Percentiles rank a stretch among this genome's conserved stretches.
These are phyloP conservation scores for Calocera viscosa DNA, from an alignment of 768 basidiomycete genomes.

Conservation along the genomic window DNA sequence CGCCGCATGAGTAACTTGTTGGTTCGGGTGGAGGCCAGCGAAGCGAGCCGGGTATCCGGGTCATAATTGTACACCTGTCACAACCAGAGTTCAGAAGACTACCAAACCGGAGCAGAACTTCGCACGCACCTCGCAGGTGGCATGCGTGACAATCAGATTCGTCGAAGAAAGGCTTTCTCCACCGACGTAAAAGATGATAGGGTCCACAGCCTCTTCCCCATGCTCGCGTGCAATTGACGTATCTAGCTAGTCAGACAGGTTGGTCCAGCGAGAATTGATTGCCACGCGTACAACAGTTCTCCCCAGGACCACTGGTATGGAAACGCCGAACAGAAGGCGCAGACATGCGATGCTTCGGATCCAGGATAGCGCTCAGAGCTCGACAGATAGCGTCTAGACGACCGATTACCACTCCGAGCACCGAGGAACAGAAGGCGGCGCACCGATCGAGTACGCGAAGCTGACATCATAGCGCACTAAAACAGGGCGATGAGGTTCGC, in stretches of 20 bases:
- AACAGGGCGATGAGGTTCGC: background rate
- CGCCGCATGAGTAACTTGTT: constrained; percentile 82
- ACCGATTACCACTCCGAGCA: background rate
- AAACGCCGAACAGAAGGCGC: constrained; percentile 8
- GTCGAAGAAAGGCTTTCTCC: constrained; percentile 66
- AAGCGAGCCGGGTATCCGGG: constrained; percentile 37
- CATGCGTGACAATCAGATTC: constrained; percentile 77
- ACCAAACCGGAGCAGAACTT: background rate
- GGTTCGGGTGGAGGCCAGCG: constrained; percentile 52
- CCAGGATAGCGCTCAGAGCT: background rate
- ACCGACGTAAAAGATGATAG: constrained; percentile 52
- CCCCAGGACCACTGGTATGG: background rate
- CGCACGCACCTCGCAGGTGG: constrained; percentile 42
- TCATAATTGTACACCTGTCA: constrained; percentile 65
- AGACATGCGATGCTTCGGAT: background rate
- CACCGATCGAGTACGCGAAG: constrained; percentile 10
- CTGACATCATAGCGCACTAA: constrained; percentile 6
- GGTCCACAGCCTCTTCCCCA: constrained; percentile 22
- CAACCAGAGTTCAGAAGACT: background rate
- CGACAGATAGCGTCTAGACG: background rate
- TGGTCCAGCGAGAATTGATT: background rate
- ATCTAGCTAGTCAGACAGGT: background rate
- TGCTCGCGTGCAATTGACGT: background rate
- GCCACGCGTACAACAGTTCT: background rate
- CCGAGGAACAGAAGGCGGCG: background rate